These are phyloP conservation scores for Mycena vulgaris DNA, from an alignment of 768 basidiomycete genomes.

Conservation along the genomic window DNA sequence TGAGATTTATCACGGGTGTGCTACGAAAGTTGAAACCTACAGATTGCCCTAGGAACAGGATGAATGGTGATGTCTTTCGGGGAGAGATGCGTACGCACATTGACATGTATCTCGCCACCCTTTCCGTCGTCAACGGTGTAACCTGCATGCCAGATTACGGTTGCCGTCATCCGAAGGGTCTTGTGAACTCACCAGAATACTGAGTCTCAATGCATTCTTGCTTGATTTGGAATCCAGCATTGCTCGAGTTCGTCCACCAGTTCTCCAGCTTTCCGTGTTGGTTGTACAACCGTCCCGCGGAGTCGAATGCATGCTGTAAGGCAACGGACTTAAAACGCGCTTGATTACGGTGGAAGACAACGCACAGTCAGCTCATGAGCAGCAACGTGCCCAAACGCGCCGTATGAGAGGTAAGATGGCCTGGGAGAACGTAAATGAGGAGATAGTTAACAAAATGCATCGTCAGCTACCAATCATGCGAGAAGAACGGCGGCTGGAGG, in stretches of 20 bases:
- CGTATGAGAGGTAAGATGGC: slow-evolving; percentile 93
- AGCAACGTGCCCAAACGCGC: slow-evolving; percentile 93
- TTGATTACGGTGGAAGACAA: slow-evolving; percentile 12
- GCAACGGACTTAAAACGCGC: slow-evolving; percentile 10
- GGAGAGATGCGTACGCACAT: slow-evolving; percentile 62
- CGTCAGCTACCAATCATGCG: slow-evolving; percentile 73
- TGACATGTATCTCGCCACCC: slow-evolving; percentile 87
- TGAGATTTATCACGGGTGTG: slow-evolving; percentile 2
- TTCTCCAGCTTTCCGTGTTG: slow-evolving; percentile 88
- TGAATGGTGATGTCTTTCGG: no score
- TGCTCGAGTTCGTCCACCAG: slow-evolving; percentile 96
- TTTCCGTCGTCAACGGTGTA: slow-evolving; percentile 91
- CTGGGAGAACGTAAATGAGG: slow-evolving; percentile 52
- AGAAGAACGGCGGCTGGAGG: slow-evolving; percentile 93
- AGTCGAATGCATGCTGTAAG: slow-evolving; percentile 89
- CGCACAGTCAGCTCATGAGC: slow-evolving; percentile 92
- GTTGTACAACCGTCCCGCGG: slow-evolving; percentile 91
- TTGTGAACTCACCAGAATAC: slow-evolving; percentile 74
- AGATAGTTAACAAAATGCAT: slow-evolving; percentile 12
- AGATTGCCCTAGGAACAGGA: slow-evolving; percentile 74
- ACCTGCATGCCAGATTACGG: slow-evolving; percentile 53
- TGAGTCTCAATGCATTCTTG: slow-evolving; percentile 94
- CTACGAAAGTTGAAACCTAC: slow-evolving; percentile 55
- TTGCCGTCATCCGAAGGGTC: neutral
- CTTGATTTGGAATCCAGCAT: slow-evolving; percentile 83